These are phyloP conservation scores for Aspergillus sp. DNA, from an alignment of 2,329 filamentous ascomycete genomes.

Conservation along the genomic window DNA sequence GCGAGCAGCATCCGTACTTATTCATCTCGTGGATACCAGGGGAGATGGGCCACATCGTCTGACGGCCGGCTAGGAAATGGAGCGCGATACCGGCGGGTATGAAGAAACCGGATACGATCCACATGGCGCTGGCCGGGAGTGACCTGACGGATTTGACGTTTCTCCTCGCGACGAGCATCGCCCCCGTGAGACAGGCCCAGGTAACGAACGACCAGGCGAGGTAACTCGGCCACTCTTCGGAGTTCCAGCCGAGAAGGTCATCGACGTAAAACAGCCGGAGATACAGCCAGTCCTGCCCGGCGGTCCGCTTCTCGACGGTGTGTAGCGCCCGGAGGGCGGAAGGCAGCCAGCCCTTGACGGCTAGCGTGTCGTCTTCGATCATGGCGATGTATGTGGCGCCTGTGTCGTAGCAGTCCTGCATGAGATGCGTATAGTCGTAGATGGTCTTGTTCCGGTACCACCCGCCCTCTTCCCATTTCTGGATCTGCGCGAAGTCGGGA, in stretches of 20 bases:
- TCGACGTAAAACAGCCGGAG: slow-evolving; percentile 47
- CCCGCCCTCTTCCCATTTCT: slow-evolving; percentile 11
- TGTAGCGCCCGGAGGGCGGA: slow-evolving; percentile 37
- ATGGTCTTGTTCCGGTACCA: slow-evolving; percentile 38
- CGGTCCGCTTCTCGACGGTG: slow-evolving; percentile 21
- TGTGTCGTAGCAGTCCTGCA: slow-evolving; percentile 38
- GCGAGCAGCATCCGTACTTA: slow-evolving; percentile 43
- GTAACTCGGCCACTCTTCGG: slow-evolving; percentile 38
- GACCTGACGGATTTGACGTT: slow-evolving; percentile 8
- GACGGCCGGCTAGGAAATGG: slow-evolving; percentile 42
- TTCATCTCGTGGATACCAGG: slow-evolving; percentile 40
- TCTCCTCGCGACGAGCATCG: slow-evolving; percentile 2
- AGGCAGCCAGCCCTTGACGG: slow-evolving; percentile 46
- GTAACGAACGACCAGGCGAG: slow-evolving; percentile 27
- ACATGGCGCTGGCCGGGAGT: slow-evolving; percentile 20
- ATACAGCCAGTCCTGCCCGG: slow-evolving; percentile 32
- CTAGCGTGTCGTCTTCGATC: slow-evolving; percentile 47
- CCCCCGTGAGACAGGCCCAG: slow-evolving; percentile 12
- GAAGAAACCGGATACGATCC: slow-evolving; percentile 25
- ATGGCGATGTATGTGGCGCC: slow-evolving; percentile 43
- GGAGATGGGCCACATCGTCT: slow-evolving; percentile 35
- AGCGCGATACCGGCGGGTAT: slow-evolving; percentile 30
- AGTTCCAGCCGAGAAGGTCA: slow-evolving; percentile 45
- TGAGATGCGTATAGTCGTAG: slow-evolving; percentile 44
- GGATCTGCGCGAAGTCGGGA: slow-evolving; percentile 18